Evolutionary conservation across 2,329 filamentous ascomycete species (phyloP).

Genomic region (Lachnellula cervina): DNA sequence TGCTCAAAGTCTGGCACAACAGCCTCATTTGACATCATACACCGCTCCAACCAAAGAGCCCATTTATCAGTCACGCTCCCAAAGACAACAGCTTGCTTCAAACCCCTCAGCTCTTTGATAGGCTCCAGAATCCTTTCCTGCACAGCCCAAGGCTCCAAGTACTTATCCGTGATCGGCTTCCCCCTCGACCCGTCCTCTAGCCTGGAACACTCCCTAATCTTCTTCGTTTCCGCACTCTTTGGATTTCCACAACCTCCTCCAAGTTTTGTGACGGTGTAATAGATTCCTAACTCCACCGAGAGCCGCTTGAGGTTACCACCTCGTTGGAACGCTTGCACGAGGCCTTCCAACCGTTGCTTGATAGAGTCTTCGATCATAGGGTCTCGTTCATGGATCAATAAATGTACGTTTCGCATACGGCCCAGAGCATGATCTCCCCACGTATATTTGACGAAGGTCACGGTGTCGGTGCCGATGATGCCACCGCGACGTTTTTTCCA

Average conservation of each 20-base stretch:
- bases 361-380: not conserved
- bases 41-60: not conserved
- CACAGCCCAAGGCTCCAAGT: not conserved
- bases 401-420: not conserved
- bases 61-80: not conserved
- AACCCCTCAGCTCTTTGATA: not conserved
- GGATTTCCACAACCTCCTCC: not conserved
- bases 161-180: not conserved
- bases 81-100: not conserved
- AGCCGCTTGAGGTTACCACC: not conserved
- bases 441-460: not conserved
- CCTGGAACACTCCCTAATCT: not conserved
- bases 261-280: not conserved
- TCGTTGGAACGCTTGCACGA: not conserved
- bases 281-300: not conserved
- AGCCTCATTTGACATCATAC: not conserved
- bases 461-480: not conserved
- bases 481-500: not conserved
- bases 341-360: not conserved
- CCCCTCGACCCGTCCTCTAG: not conserved
- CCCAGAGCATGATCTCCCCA: not conserved
- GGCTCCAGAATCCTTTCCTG: not conserved
- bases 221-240: not conserved
- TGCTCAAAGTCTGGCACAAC: not conserved
- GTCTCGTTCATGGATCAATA: not conserved